Evolutionary conservation across 768 basidiomycete species (phyloP).

Genomic region (Xerocomus spinulosus): DNA sequence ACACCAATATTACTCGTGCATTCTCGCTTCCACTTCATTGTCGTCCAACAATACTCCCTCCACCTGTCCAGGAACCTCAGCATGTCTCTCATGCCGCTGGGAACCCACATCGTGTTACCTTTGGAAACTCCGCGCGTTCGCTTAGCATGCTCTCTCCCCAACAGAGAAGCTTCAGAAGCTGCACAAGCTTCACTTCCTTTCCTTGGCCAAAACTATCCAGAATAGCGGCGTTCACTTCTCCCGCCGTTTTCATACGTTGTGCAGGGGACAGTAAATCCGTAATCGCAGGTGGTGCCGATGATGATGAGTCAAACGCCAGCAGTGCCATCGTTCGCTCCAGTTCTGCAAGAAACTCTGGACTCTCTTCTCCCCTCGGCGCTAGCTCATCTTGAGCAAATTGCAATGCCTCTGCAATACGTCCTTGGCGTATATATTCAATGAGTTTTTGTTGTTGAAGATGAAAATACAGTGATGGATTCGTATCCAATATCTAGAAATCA

Average conservation of each 20-base stretch:
- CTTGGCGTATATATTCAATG: slow-evolving; percentile 89
- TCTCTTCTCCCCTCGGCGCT: slow-evolving; percentile 92
- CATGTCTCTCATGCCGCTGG: slow-evolving; percentile 21
- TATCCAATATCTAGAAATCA: slow-evolving; percentile 81
- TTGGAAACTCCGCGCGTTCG: slow-evolving; percentile 77
- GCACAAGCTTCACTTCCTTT: slow-evolving; percentile 84
- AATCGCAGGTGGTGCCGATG: slow-evolving; percentile 54
- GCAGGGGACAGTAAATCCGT: slow-evolving; percentile 77
- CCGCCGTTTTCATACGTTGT: slow-evolving; percentile 91
- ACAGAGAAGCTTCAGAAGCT: slow-evolving; percentile 73
- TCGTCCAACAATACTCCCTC: slow-evolving; percentile 21
- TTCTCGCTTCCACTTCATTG: slow-evolving; percentile 16
- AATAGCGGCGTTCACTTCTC: slow-evolving; percentile 94
- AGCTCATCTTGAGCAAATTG: slow-evolving; percentile 91
- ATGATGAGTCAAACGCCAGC: slow-evolving; percentile 70
- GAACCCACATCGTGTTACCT: slow-evolving; percentile 40
- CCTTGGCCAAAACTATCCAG: slow-evolving; percentile 89
- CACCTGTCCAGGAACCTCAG: slow-evolving; percentile 26
- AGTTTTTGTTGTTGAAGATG: slow-evolving; percentile 93
- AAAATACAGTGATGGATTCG: slow-evolving; percentile 90
- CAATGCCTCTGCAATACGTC: slow-evolving; percentile 73
- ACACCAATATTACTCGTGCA: slow-evolving; percentile 20
- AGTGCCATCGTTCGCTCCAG: slow-evolving; percentile 94
- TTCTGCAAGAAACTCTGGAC: slow-evolving; percentile 87
- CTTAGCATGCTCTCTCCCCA: slow-evolving; percentile 85